phyloP scores from a whole-genome alignment of 1,284 basidiomycete genomes.

The Puccinia novopanici region DNA sequence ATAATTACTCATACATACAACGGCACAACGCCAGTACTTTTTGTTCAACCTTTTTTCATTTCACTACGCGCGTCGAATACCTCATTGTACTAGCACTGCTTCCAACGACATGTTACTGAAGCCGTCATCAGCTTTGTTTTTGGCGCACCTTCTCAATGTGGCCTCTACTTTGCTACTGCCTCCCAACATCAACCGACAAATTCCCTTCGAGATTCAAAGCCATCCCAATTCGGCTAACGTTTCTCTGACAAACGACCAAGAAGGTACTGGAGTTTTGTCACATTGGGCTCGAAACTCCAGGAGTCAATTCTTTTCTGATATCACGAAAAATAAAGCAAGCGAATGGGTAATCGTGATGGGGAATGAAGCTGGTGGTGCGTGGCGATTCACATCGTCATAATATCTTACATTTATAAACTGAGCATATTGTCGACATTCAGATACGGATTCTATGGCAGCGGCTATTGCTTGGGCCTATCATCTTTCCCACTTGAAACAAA shows the following conservation, averaged over 20 bases:
- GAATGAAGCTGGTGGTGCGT: constrained; percentile 58
- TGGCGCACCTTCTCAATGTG: neutral
- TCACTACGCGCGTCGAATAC: neutral
- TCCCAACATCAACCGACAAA: neutral
- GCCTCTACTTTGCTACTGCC: neutral
- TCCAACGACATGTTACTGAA: neutral
- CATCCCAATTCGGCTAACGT: neutral
- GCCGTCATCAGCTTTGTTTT: neutral
- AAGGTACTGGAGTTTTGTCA: constrained; percentile 56
- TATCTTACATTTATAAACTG: neutral
- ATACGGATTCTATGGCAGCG: constrained; percentile 58
- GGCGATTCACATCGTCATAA: neutral
- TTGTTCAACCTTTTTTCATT: neutral
- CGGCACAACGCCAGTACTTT: too few species aligned
- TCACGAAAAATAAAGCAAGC: constrained; percentile 53
- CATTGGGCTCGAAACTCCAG: constrained; percentile 58
- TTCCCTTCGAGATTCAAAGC: neutral
- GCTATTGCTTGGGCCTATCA: constrained; percentile 58
- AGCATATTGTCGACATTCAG: constrained; percentile 45
- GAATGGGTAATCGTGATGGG: constrained; percentile 60
- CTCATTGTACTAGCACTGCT: too few species aligned
- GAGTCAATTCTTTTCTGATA: constrained; percentile 56
- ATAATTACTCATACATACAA: too few species aligned
- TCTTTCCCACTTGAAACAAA: constrained; percentile 53
- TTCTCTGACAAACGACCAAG: neutral